phyloP scores from a whole-genome alignment of 805 yeast genomes.

The Middelhovenomyces tepae region DNA sequence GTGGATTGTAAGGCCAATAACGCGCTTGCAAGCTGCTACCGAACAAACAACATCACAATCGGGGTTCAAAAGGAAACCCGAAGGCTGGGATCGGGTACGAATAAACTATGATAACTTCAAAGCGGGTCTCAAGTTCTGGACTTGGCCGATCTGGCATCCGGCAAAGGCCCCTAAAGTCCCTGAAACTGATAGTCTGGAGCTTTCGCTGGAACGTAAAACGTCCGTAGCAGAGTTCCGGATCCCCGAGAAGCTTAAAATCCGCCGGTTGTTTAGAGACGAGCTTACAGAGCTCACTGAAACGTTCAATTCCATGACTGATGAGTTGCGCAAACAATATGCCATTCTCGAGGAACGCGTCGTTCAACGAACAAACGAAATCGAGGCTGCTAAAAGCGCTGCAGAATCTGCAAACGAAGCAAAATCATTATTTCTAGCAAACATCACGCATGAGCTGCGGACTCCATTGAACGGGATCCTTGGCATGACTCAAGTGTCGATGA shows the following conservation, averaged over 20 bases:
- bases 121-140: too few species aligned
- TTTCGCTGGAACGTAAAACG: background rate
- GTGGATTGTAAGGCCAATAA: conserved; percentile 76
- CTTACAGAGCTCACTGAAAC: conserved; percentile 80
- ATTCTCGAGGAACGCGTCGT: conserved; percentile 82
- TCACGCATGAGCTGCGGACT: conserved; percentile 87
- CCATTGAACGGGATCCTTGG: conserved; percentile 95
- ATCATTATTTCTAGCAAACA: conserved; percentile 87
- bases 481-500: conserved; percentile 89
- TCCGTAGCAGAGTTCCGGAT: conserved; percentile 4
- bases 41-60: conserved; percentile 48
- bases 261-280: conserved; percentile 48
- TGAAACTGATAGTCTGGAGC: background rate
- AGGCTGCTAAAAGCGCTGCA: conserved; percentile 34
- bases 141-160: too few species aligned
- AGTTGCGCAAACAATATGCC: conserved; percentile 72
- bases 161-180: too few species aligned
- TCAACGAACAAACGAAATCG: conserved; percentile 78
- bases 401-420: conserved; percentile 87
- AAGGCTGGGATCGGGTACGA: background rate
- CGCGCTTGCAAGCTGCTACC: conserved; percentile 71
- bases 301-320: conserved; percentile 86
- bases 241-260: conserved; percentile 16
- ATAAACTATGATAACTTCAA: too few species aligned
- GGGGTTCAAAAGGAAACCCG: background rate